Evolutionary conservation across 2,329 filamentous ascomycete genomes (phyloP), one percentile per base, ranked within the genome.

Genomic region (Alternaria sp.): DNA sequence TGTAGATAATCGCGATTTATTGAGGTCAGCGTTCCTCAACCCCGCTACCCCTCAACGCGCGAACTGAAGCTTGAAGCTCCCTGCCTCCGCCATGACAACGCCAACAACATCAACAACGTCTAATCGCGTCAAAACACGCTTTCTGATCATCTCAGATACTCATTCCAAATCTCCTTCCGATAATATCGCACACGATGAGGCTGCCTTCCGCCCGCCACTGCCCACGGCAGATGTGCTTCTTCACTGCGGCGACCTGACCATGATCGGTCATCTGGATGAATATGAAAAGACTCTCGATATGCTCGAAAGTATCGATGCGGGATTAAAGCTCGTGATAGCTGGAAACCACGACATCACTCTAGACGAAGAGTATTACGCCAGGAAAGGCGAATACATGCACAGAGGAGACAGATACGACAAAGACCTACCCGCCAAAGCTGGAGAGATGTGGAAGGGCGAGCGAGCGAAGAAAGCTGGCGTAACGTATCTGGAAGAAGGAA

Each of bases 261-360:
- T 82, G 73, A 77, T 82, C 36, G 86, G 87, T 6, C 77, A 78
- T 11, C 59, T 81, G 11, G 45, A 73, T 13, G 85, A 89, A 69
- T 86, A 87, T 69, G 70, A 81, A 28, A 63, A 69, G 11, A 82
- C 83, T 3, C 69, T 88, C 13, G 69, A 80, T 6, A 81, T 86
- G 76, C 79, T 89, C 7, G 74, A 77, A 12, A 68, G 69, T 1
- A 82, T 86, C 36, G 77, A 85, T 13, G 87, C 87, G 2, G 82
- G 84, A 9, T 74, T 90, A 6, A 90, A 89, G 69, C 79, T 90
- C 23, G 84, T 90, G 19, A 89, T 90, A 62, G 84, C 88, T 0
- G 88, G 88, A 0, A 90, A 90, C 70, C 88, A 90, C 75, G 66
- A 68, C 21, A 66, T 88, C 46, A 85, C 83, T 5, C 81, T 90